Base-by-base conservation (phyloP, 768 basidiomycete genomes). In the Termitomyces bulborhizus region DNA sequence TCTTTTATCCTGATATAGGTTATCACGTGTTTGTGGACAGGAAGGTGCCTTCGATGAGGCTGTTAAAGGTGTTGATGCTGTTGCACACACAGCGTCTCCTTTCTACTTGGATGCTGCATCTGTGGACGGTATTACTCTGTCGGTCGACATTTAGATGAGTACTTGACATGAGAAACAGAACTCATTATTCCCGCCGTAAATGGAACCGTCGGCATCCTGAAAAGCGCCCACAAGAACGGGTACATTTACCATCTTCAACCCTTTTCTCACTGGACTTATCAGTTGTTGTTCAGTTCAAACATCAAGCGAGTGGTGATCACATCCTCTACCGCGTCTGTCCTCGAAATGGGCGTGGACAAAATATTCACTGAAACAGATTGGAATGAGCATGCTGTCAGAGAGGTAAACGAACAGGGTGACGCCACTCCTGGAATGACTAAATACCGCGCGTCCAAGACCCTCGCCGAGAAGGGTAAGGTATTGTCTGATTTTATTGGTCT, bases 181-280 rank as follows among this genome's bases (percentile, higher is more conserved):
- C 61, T 89, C 39, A 82, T 89, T 58, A 67, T 66, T 16, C 90
- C 91, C 4, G 90, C 90, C 21, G 79, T 92, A 3, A 70, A 81
- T 3, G 90, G 90, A 1, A 92, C 90, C 0, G 61, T 79, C 1
- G 75, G 81, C 6, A 73, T 92, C 13, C 70, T 93, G 24, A 69
- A 81, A 56, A 82, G 82, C 42, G 77, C 82, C 9, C 64, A 78
- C 51, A 84, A 82, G 65, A 63, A 80, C 59, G 76, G 73, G 81
- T 84, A 57, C 21, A 69, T 58, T n/a, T 18, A 2, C 21, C 21
- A 21, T 36, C 26, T 1, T 1, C 8, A 16, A 6, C 36, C n/a
- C 2, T 46, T 26, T n/a, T 16, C 8, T 0, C 18, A 8, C 34
- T 16, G 36, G 27, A 4, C 44, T 41, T 37, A 36, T 16, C 29